Conservation (phyloP, 2,329 filamentous ascomycete genomes). For the Colletotrichum falcatum region DNA sequence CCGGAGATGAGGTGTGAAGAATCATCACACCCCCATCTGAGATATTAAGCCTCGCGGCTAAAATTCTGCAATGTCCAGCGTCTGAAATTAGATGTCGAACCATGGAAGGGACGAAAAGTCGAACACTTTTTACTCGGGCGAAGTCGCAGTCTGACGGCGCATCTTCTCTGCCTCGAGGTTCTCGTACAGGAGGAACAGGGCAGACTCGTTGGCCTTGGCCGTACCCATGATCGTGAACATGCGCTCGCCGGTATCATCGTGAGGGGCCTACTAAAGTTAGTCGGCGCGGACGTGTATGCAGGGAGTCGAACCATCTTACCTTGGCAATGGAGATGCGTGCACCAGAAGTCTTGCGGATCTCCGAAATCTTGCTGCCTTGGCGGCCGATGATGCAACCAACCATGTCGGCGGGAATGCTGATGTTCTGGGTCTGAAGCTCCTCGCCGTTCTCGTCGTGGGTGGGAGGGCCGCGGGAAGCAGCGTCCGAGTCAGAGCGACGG, state of each 20-base stretch:
- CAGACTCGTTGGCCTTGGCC: conserved; percentile 92
- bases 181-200: conserved; percentile 96
- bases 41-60: conserved; percentile 36
- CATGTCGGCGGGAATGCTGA: conserved; percentile 99
- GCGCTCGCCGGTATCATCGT: conserved; percentile 96
- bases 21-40: background rate
- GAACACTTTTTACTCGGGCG: conserved; percentile 59
- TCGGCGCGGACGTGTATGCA: conserved; percentile 31
- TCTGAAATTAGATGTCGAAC: conserved; percentile 14
- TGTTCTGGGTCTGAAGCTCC: conserved; percentile 98
- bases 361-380: conserved; percentile 95
- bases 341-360: conserved; percentile 96
- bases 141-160: conserved; percentile 79
- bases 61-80: conserved; percentile 34
- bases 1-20: conserved; percentile 15
- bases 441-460: conserved; percentile 96
- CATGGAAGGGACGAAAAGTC: conserved; percentile 28
- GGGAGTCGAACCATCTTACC: conserved; percentile 55
- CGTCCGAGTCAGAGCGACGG: conserved; percentile 87
- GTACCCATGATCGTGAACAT: conserved; percentile 99
- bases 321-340: conserved; percentile 98
- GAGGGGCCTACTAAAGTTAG: conserved; percentile 71
- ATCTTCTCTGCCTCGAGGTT: conserved; percentile 99
- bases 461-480: conserved; percentile 81
- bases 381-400: conserved; percentile 99